These are phyloP conservation scores for Fusarium multiceps DNA, from an alignment of 2,329 filamentous ascomycete species.

Conservation along the genomic window DNA sequence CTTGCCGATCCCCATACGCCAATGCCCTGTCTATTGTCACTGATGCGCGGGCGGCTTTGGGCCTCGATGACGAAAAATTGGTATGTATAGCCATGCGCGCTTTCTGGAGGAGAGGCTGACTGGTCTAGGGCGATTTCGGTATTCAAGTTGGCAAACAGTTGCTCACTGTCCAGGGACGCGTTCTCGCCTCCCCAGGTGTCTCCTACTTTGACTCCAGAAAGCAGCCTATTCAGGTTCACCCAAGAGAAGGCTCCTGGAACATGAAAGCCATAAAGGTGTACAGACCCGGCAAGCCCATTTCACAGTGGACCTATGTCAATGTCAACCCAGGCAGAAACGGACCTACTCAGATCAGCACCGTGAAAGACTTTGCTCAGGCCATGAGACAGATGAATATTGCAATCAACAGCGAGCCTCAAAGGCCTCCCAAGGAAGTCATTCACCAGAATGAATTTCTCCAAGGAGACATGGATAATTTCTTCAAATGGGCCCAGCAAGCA, in stretches of 20 bases:
- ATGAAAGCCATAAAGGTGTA: constrained; percentile 68
- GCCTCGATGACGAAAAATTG: constrained; percentile 63
- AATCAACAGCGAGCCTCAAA: constrained; percentile 46
- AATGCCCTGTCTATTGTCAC: constrained; percentile 75
- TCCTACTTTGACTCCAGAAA: constrained; percentile 60
- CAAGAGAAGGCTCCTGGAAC: constrained; percentile 74
- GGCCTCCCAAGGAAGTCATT: constrained; percentile 16
- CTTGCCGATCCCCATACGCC: constrained; percentile 71
- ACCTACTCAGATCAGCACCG: constrained; percentile 29
- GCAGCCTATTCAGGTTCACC: constrained; percentile 49
- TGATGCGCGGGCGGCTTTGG: constrained; percentile 67
- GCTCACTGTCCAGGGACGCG: constrained; percentile 77
- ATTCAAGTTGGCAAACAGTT: constrained; percentile 70
- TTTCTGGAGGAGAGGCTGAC: constrained; percentile 18
- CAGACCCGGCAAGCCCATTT: constrained; percentile 59
- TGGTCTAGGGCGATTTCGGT: constrained; percentile 63
- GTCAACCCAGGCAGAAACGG: constrained; percentile 42
- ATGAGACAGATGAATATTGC: constrained; percentile 55
- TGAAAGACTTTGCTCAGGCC: constrained; percentile 53
- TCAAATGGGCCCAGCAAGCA: constrained; percentile 47
- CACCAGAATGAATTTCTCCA: constrained; percentile 8
- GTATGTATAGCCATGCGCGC: constrained; percentile 11
- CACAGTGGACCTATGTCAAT: constrained; percentile 63
- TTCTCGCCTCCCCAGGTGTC: constrained; percentile 71
- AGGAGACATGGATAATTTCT: constrained; percentile 46